Conservation (phyloP, 202 grass and related monocot genomes). For the Dendrocalamus latiflorus region DNA sequence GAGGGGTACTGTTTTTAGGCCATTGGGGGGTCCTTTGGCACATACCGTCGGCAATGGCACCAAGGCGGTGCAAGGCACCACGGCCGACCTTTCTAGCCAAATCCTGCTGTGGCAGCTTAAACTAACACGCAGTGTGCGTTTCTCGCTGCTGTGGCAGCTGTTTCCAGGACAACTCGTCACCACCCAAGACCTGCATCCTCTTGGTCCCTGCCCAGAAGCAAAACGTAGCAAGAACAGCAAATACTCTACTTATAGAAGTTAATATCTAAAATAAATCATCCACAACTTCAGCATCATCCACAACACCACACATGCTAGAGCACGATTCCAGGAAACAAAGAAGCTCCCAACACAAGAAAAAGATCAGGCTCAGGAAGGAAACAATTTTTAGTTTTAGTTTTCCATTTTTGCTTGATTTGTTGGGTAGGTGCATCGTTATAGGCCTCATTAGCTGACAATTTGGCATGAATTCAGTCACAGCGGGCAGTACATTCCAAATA, state of each 20-base stretch:
- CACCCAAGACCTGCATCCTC: too few relatives aligned
- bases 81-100: too few relatives aligned
- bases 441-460: neutral
- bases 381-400: neutral
- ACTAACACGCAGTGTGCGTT: too few relatives aligned
- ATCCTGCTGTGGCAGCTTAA: too few relatives aligned
- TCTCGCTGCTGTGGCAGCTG: too few relatives aligned
- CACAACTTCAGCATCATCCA: neutral
- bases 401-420: conserved; percentile 2
- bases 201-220: too few relatives aligned
- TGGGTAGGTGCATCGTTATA: neutral
- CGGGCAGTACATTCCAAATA: neutral
- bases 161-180: too few relatives aligned
- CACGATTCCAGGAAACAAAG: neutral
- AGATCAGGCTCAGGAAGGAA: neutral
- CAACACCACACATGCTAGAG: neutral
- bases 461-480: neutral
- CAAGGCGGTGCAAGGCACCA: too few relatives aligned
- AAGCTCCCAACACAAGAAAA: too few relatives aligned
- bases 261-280: neutral
- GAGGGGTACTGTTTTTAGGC: too few relatives aligned
- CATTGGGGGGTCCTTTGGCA: too few relatives aligned
- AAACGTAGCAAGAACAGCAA: neutral
- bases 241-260: neutral
- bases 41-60: too few relatives aligned